phyloP scores from a whole-genome alignment of 2,329 filamentous ascomycete genomes.

The Metarhizium brunneum region DNA sequence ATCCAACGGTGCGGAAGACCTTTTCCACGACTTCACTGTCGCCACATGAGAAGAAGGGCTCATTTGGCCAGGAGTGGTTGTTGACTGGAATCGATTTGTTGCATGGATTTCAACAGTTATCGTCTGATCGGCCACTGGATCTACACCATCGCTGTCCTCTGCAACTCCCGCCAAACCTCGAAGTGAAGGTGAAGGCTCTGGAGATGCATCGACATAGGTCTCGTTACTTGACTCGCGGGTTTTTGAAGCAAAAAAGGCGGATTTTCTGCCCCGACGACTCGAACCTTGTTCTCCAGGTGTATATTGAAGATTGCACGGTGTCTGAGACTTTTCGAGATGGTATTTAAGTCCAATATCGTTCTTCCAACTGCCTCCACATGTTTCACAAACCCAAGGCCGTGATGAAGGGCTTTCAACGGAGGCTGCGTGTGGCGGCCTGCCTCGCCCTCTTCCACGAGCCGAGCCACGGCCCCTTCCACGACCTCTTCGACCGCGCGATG shows the following conservation, averaged over 20 bases:
- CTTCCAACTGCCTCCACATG: slow-evolving; percentile 46
- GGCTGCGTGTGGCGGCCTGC: slow-evolving; percentile 6
- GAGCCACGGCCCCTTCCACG: slow-evolving; percentile 7
- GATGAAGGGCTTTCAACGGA: slow-evolving; percentile 8
- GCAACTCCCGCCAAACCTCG: no score
- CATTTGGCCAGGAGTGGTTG: neutral
- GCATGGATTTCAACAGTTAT: neutral
- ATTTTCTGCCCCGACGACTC: slow-evolving; percentile 11
- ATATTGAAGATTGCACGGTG: slow-evolving; percentile 41
- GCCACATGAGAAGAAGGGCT: neutral
- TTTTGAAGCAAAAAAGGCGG: neutral
- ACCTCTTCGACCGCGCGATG: neutral
- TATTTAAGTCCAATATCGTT: slow-evolving; percentile 50
- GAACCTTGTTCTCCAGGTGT: slow-evolving; percentile 6
- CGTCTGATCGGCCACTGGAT: neutral
- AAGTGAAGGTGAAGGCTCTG: neutral
- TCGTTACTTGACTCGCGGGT: neutral
- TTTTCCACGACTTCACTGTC: slow-evolving; percentile 6
- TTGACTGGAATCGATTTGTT: neutral
- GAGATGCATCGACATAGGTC: neutral
- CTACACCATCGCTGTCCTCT: neutral
- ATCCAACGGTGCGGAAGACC: neutral
- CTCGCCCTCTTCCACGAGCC: slow-evolving; percentile 8
- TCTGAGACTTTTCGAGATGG: slow-evolving; percentile 45
- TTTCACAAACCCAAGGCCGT: slow-evolving; percentile 37